phyloP scores from a whole-genome alignment of 1,139 yeast species.

The Insectozyma bohioensis region DNA sequence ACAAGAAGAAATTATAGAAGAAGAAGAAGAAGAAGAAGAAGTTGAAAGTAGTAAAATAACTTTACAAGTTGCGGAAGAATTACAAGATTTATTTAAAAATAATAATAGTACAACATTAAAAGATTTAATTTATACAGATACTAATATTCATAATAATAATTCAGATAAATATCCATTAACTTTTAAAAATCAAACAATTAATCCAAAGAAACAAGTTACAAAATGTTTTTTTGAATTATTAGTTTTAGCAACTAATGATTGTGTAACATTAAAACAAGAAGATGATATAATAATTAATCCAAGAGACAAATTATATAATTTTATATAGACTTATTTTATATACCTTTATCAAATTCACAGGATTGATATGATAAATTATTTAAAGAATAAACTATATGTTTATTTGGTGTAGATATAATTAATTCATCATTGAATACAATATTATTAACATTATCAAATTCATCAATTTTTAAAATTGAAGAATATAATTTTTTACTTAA shows the following conservation, averaged over 20 bases:
- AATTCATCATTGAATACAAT: slow-evolving; percentile 24
- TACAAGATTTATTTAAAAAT: slow-evolving; percentile 36
- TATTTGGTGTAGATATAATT: slow-evolving; percentile 6
- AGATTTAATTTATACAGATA: slow-evolving; percentile 42
- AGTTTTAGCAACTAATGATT: slow-evolving; percentile 78
- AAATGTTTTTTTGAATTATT: slow-evolving; percentile 79
- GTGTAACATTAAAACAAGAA: slow-evolving; percentile 60
- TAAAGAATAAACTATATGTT: slow-evolving; percentile 7
- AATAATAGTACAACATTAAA: slow-evolving; percentile 31
- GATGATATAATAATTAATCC: slow-evolving; percentile 57
- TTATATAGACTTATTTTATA: slow-evolving; percentile 19
- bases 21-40: slow-evolving; percentile 16
- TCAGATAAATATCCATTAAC: slow-evolving; percentile 32
- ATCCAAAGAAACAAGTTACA: slow-evolving; percentile 61
- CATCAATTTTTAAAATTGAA: slow-evolving; percentile 27
- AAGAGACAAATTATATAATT: slow-evolving; percentile 50
- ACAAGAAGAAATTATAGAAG: slow-evolving; percentile 9
- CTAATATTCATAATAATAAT: slow-evolving; percentile 16
- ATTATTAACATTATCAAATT: slow-evolving; percentile 4
- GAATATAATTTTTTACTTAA: slow-evolving; percentile 35
- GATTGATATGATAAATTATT: slow-evolving; percentile 1
- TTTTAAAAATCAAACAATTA: slow-evolving; percentile 21
- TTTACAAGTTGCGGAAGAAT: slow-evolving; percentile 52
- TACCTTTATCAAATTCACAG: slow-evolving; percentile 13
- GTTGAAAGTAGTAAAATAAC: slow-evolving; percentile 38